Percentiles rank a stretch among this genome's conserved stretches.
Evolutionary conservation across 768 basidiomycete species (phyloP).

Genomic region (Kwoniella bestiolae): DNA sequence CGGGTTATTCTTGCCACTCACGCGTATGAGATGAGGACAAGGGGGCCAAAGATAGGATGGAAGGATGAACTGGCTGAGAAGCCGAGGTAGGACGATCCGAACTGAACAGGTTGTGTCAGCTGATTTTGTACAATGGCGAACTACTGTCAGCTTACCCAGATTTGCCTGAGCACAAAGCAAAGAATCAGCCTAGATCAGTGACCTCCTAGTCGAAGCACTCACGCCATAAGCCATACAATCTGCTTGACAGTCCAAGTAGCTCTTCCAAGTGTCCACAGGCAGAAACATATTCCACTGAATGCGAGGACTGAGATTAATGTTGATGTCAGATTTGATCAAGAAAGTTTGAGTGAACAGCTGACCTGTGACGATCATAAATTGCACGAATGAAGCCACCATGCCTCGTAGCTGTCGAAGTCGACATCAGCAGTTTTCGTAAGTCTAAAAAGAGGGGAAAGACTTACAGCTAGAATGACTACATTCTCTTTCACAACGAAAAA

Average conservation of each 20-base stretch:
- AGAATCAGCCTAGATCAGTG: not conserved
- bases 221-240: constrained; percentile 57
- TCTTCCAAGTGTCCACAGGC: constrained; percentile 54
- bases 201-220: constrained; percentile 19
- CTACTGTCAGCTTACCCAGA: constrained; percentile 37
- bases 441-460: too few species aligned
- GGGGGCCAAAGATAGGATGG: constrained; percentile 56
- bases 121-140: not conserved
- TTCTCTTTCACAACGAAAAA: constrained; percentile 57
- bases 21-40: constrained; percentile 56
- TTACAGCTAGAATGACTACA: constrained; percentile 18
- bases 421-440: constrained; percentile 10
- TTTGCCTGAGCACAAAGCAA: constrained; percentile 26
- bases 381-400: constrained; percentile 55
- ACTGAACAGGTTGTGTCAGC: constrained; percentile 24
- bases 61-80: constrained; percentile 53
- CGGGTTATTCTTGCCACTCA: constrained; percentile 27
- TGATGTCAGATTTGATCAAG: not conserved
- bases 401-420: constrained; percentile 42
- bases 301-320: constrained; percentile 42
- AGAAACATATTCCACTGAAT: constrained; percentile 55
- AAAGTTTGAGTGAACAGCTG: constrained; percentile 9
- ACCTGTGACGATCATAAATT: constrained; percentile 54
- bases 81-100: constrained; percentile 53
- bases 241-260: constrained; percentile 56